These are phyloP conservation scores for Cutaneotrichosporon curvatum DNA, from an alignment of 1,284 basidiomycete genomes.

Conservation along the genomic window DNA sequence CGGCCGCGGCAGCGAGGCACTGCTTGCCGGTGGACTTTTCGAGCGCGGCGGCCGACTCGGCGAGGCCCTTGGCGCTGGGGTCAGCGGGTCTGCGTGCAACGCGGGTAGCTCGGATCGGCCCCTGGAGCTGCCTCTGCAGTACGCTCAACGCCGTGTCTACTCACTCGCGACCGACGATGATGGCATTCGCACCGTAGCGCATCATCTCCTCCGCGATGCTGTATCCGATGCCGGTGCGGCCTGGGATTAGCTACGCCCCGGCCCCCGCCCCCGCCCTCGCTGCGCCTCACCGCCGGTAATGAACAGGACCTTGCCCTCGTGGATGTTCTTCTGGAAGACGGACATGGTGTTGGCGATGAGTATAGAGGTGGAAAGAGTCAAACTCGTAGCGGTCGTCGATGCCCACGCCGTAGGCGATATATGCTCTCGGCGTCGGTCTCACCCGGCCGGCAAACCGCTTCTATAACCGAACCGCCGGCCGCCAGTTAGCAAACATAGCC, in stretches of 20 bases:
- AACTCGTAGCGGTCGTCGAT: too few relatives aligned
- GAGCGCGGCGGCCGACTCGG: constrained; percentile 63
- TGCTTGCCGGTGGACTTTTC: constrained; percentile 59
- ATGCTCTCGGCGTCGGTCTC: background rate
- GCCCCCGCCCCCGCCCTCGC: background rate
- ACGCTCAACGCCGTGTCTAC: constrained; percentile 29
- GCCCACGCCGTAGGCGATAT: background rate
- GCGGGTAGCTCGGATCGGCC: too few relatives aligned
- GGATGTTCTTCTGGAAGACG: constrained; percentile 11
- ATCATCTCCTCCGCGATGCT: constrained; percentile 80
- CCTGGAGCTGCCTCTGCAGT: too few relatives aligned
- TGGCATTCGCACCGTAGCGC: constrained; percentile 72
- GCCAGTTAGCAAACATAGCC: too few relatives aligned
- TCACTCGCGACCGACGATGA: constrained; percentile 80
- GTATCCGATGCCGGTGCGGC: constrained; percentile 80
- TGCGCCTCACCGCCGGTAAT: constrained; percentile 84
- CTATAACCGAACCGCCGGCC: too few relatives aligned
- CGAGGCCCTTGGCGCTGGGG: constrained; percentile 65
- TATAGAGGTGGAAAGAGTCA: too few relatives aligned
- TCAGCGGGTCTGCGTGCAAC: background rate
- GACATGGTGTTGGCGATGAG: background rate
- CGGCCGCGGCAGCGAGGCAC: constrained; percentile 70
- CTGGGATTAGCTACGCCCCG: constrained; percentile 13
- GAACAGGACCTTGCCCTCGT: constrained; percentile 76
- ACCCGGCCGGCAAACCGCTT: background rate